Evolutionary conservation across 1,139 yeast species (phyloP), one percentile per base, ranked within the genome.

Genomic region (Tardiomyces depauwii): DNA sequence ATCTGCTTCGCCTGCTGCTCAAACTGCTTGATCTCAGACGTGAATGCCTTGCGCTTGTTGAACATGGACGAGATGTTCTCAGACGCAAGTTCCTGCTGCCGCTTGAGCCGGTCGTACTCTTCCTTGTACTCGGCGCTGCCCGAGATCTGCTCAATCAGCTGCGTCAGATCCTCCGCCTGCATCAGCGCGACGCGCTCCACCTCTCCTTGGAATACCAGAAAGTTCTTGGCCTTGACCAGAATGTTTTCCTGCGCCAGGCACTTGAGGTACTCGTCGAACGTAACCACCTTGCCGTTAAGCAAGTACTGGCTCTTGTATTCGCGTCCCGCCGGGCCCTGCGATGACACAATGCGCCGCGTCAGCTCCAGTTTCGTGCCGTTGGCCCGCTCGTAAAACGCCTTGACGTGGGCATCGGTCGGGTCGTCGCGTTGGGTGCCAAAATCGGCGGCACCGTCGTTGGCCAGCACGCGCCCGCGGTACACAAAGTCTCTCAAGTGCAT

Each of bases 191-290:
- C 81, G 55, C 82, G 83, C 61, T 91, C 98, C 43, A 91, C 95
- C 60, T 91, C 97, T 47, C 98, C 98, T 67, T 91, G 98, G 61
- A 91, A 89, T 14, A 93, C 97, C 52, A 91, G 67, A 59, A 91
- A 91, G 63, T 93, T 89, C 57, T 89, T 77, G 1, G 96, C 96
- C 60, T 85, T 86, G 53, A 88, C 83, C 51, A 89, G 68, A 49
- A 93, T 88, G 57, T 86, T 85, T 59, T 89, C 95, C n/a, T 71
- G 70, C 53, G 83, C 85, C 57, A 93, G 71, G 1, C 79, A 71
- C 44, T 72, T 70, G 0, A 82, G 63, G 59, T 89, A 91, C 52
- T 81, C 82, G 41, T 72, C 66, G 2, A 82, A 81, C 5, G 84
- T 71, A 1, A 82, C 91, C 1, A 70, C 63, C 48, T 68, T 69